Evolutionary conservation across 108 stramenopile species (phyloP), one percentile per base, ranked within the genome.

Genomic region (Cyclotella distinguenda): DNA sequence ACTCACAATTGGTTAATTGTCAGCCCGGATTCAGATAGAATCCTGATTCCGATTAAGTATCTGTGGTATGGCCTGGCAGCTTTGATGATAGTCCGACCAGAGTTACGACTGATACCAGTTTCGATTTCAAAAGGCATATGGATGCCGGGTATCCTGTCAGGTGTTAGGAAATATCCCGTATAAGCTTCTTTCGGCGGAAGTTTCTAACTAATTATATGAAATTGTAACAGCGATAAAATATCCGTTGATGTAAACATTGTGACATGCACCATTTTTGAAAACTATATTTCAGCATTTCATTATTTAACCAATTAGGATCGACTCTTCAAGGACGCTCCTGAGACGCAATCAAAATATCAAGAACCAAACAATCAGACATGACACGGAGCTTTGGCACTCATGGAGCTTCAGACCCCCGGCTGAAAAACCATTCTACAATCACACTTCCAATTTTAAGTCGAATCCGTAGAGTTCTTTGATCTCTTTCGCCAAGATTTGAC

Each of bases 401-500:
- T 50, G 64, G 11, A 34, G 64, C 27, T 43, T 22, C 50, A n/a
- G 35, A 50, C 6, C 12, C 0, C 39, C 50, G n/a, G 32, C 19
- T 64, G n/a, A 36, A 50, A 26, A 15, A 16, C 44, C 15, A 43
- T 15, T 7, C n/a, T 21, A 32, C 9, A n/a, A 53, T 53, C 51
- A 75, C 18, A 63, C 68, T 22, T 82, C 69, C 16, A 86, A 35
- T 51, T 78, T 77, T 42, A 86, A 52, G 7, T 84, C 74, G 11
- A 80, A 44, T 11, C 57, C 57, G 55, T 82, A 86, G 7, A 91
- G 56, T 40, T 81, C 61, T 32, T 72, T 59, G 8, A 93, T 65
- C 51, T 93, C 90, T 43, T 85, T 39, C 23, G 55, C 60, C 47
- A 93, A 57, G 4, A 82, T 60, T 9, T 70, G 53, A 44, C 70